phyloP scores from a whole-genome alignment of 2,329 filamentous ascomycete species.

The Endoconidiophora laricicola region DNA sequence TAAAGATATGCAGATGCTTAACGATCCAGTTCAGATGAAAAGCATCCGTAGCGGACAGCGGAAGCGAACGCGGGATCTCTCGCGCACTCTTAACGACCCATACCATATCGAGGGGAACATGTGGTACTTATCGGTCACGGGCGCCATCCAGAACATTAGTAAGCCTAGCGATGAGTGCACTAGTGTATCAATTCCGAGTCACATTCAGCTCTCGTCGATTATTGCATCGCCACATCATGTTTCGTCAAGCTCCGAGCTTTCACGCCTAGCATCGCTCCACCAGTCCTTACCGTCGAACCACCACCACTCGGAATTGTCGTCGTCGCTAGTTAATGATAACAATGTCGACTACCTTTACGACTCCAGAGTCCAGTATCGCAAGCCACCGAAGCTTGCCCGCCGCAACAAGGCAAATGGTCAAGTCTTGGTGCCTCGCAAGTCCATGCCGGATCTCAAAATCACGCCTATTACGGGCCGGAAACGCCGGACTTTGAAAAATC shows the following conservation, averaged over 20 bases:
- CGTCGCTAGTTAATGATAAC: background rate
- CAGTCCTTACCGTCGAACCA: background rate
- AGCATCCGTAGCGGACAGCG: too few relatives aligned
- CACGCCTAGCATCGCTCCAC: background rate
- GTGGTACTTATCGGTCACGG: constrained; percentile 7
- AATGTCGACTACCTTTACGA: constrained; percentile 3
- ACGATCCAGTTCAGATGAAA: too few relatives aligned
- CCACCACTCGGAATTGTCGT: background rate
- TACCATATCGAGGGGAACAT: background rate
- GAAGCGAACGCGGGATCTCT: too few relatives aligned
- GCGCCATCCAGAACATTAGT: constrained; percentile 3
- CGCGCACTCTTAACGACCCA: constrained; percentile 1
- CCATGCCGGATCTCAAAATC: background rate
- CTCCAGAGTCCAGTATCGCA: background rate
- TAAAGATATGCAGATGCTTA: too few relatives aligned
- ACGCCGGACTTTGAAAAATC: background rate
- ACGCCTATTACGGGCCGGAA: background rate
- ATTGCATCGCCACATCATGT: too few relatives aligned
- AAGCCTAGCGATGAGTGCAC: background rate
- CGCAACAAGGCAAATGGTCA: too few relatives aligned
- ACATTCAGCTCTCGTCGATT: too few relatives aligned
- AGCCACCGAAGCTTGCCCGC: background rate
- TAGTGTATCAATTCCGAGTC: too few relatives aligned
- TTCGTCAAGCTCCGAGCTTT: background rate
- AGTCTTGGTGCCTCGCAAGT: too few relatives aligned